A percentile compares a stretch with the other conserved stretches of the same genome.
These are phyloP conservation scores for Wickerhamiella hasegawae DNA, from an alignment of 805 yeast genomes.

Conservation along the genomic window DNA sequence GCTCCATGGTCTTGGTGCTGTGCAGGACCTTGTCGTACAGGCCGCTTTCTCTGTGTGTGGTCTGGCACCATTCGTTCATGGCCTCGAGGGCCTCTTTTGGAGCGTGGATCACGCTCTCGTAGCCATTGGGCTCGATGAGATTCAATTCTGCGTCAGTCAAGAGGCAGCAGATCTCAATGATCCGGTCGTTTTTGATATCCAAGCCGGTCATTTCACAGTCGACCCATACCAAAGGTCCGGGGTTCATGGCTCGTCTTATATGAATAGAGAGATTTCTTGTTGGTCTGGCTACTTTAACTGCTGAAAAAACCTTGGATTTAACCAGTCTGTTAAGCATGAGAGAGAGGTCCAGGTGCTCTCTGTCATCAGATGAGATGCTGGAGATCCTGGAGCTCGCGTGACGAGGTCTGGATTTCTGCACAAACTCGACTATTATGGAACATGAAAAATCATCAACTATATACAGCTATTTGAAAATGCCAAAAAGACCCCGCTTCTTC, in stretches of 20 bases:
- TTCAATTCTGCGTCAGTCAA: conserved; percentile 74
- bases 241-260: too few species aligned
- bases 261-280: too few species aligned
- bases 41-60: conserved; percentile 66
- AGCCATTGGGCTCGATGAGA: conserved; percentile 49
- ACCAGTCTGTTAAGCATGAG: too few species aligned
- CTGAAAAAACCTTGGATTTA: too few species aligned
- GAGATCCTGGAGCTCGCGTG: too few species aligned
- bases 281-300: too few species aligned
- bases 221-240: conserved; percentile 72
- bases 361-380: too few species aligned
- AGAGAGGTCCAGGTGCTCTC: too few species aligned
- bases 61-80: conserved; percentile 82
- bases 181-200: conserved; percentile 60
- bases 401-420: too few species aligned
- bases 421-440: too few species aligned
- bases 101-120: conserved; percentile 65
- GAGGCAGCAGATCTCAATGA: conserved; percentile 83
- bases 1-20: conserved; percentile 34
- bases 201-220: conserved; percentile 99
- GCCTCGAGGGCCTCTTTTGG: conserved; percentile 41
- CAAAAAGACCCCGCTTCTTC: conserved; percentile 8
- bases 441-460: too few species aligned
- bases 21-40: conserved; percentile 53
- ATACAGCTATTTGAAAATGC: conserved; percentile 8